These are phyloP conservation scores for Metschnikowia aberdeeniae DNA, from an alignment of 805 yeast genomes.

Conservation along the genomic window DNA sequence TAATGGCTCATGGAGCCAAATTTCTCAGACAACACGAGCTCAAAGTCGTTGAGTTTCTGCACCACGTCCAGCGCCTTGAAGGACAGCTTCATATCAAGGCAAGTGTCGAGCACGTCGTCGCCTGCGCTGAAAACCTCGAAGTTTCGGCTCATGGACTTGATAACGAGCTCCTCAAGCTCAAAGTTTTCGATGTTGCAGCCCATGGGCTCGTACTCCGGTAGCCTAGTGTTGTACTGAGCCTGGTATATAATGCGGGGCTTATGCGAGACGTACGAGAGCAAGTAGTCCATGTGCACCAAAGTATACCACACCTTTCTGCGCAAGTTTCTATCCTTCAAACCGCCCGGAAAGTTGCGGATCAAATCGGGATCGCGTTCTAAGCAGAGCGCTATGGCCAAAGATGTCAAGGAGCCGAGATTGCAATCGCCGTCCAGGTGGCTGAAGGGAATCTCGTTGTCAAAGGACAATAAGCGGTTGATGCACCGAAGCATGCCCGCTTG, in stretches of 20 bases:
- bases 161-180: conserved; percentile 8
- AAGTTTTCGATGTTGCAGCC: conserved; percentile 11
- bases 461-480: conserved; percentile 12
- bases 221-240: conserved; percentile 8
- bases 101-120: conserved; percentile 9
- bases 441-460: conserved; percentile 15
- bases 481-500: conserved; percentile 19
- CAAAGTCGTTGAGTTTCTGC: conserved; percentile 11
- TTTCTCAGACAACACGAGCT: conserved; percentile 3
- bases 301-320: conserved; percentile 17
- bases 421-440: conserved; percentile 7
- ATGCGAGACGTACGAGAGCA: conserved; percentile 10
- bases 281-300: conserved; percentile 13
- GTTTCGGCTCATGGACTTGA: conserved; percentile 4
- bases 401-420: conserved; percentile 9
- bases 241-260: conserved; percentile 9
- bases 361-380: conserved; percentile 17
- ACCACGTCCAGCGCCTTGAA: conserved; percentile 7
- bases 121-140: conserved; percentile 7
- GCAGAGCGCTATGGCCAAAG: conserved; percentile 11
- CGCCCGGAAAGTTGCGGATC: conserved; percentile 6
- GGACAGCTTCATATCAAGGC: conserved; percentile 5
- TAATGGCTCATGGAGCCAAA: conserved; percentile 12
- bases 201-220: conserved; percentile 9
- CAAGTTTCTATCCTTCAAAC: conserved; percentile 11